These are phyloP conservation scores for Claviceps digitariae DNA, from an alignment of 2,329 filamentous ascomycete genomes.

Conservation along the genomic window DNA sequence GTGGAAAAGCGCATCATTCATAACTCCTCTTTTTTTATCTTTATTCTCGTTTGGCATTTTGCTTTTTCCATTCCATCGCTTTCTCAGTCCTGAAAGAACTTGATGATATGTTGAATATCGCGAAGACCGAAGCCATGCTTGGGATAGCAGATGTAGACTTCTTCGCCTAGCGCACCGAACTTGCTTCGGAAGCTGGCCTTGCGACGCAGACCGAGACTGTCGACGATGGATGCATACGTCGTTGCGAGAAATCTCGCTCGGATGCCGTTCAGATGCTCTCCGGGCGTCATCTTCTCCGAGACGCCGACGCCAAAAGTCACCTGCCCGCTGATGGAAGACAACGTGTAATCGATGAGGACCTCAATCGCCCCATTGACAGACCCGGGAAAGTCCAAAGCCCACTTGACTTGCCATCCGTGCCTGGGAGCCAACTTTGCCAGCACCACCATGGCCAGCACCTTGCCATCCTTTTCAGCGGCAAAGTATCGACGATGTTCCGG, in stretches of 20 bases:
- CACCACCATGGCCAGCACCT: constrained; percentile 64
- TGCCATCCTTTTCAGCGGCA: constrained; percentile 61
- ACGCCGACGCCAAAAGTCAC: constrained; percentile 86
- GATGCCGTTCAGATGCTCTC: constrained; percentile 68
- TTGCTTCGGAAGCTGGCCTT: constrained; percentile 89
- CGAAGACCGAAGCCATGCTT: constrained; percentile 70
- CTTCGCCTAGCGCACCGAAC: constrained; percentile 71
- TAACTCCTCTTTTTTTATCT: not conserved
- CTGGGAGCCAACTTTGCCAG: constrained; percentile 67
- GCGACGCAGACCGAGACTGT: constrained; percentile 66
- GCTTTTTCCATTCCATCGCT: not conserved
- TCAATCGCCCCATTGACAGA: constrained; percentile 83
- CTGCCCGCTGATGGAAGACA: constrained; percentile 35
- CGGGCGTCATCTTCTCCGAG: constrained; percentile 57
- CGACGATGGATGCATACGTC: constrained; percentile 71
- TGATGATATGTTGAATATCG: constrained; percentile 73
- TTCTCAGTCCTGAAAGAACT: constrained; percentile 67
- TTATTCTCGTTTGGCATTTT: not conserved
- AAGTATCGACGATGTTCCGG: constrained; percentile 74
- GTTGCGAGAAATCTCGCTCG: constrained; percentile 69
- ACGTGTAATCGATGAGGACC: constrained; percentile 59
- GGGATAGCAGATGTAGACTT: constrained; percentile 82
- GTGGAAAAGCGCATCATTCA: not conserved
- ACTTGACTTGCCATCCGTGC: constrained; percentile 90
- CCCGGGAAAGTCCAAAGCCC: constrained; percentile 83